Evolutionary conservation across 768 basidiomycete species (phyloP), one percentile per base, ranked within the genome.

Genomic region (Lentinula guzmanii): DNA sequence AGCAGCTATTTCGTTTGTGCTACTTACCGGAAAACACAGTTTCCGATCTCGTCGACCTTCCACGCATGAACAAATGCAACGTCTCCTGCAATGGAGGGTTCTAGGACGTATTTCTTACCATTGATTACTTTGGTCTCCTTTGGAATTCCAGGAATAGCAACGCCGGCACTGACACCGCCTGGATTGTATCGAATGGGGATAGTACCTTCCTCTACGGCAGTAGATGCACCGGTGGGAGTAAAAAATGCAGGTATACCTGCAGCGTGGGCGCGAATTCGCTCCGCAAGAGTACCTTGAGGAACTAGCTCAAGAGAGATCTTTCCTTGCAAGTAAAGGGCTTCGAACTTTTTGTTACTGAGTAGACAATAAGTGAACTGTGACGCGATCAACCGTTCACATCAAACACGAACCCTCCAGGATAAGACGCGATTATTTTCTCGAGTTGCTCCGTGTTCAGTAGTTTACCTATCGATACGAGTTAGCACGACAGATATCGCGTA

Each of bases 211-310:
- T 95, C 90, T 2, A 93, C 83, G 2, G 91, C 91, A 18, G 93
- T 95, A 21, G 82, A 83, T 7, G 91, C 91, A 15, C 95, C 94
- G 0, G 93, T 94, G 15, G 93, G 94, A 5, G 92, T 96, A 74
- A 79, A 95, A 78, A 97, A 94, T n/a, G 89, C 93, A 16, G 94
- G 93, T 62, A 94, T 93, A 55, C 94, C 94, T 10, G 92, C 90
- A 8, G 92, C 93, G 61, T 92, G 90, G 6, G 94, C 90, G 39
- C 93, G 88, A 63, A 95, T 79, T 61, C 93, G 87, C 69, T 95
- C 94, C 15, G 89, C 86, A 48, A 97, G 84, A 13, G 93, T 95
- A 9, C 93, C 94, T 74, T 97, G 94, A 3, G 95, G 94, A 31
- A 92, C 91, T 21, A 96, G 86, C 68, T 96, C 94, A 39, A 95